Conservation (phyloP, 345 rosid genomes). For the Eucalyptus regnans region DNA sequence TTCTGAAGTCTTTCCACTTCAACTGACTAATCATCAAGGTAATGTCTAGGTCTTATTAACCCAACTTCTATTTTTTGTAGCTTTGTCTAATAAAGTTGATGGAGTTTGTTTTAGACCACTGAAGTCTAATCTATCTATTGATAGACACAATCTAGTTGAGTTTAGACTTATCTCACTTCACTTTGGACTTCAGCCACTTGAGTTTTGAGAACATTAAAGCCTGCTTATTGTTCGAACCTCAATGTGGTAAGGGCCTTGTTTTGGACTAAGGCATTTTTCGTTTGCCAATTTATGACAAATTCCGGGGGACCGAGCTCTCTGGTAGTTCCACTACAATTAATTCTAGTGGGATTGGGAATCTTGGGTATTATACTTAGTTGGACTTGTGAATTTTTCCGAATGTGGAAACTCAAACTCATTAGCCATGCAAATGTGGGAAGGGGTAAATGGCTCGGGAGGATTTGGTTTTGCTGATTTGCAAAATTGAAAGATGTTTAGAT, state of each 20-base stretch:
- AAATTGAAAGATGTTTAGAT: no score
- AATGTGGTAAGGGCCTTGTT: background rate
- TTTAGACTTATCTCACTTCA: background rate
- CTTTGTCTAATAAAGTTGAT: background rate
- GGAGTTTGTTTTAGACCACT: background rate
- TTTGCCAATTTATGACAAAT: background rate
- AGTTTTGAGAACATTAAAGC: background rate
- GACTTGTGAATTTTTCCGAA: no score
- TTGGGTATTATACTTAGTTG: no score
- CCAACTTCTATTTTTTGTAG: background rate
- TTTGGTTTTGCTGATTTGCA: no score
- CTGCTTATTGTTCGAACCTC: rapidly evolving
- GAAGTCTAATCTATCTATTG: background rate
- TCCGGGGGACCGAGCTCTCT: rapidly evolving
- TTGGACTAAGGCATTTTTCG: background rate
- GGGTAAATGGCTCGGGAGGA: no score
- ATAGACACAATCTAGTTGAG: background rate
- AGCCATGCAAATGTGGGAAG: no score
- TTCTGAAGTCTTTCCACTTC: rapidly evolving
- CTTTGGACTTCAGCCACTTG: background rate
- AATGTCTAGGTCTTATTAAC: background rate
- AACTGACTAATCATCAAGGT: background rate
- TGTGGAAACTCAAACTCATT: no score
- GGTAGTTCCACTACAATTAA: no score
- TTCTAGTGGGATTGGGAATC: no score